Conservation (phyloP, 805 yeast genomes). For the Alloascoidea africana region DNA sequence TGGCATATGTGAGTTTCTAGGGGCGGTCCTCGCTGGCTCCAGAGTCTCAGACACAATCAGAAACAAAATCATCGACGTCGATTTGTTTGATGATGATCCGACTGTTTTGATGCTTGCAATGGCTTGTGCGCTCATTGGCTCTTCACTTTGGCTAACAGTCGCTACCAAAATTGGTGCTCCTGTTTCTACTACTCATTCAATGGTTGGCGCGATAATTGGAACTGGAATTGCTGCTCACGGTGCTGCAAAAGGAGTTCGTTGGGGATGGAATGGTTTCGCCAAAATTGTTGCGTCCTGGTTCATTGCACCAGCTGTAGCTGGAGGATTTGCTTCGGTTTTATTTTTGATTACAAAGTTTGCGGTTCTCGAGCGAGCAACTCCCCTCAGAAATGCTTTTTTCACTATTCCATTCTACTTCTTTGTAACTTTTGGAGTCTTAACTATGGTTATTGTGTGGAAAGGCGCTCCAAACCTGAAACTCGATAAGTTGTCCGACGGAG, state of each 20-base stretch:
- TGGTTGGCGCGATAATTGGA: slow-evolving; percentile 65
- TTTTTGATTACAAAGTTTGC: slow-evolving; percentile 43
- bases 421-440: slow-evolving; percentile 41
- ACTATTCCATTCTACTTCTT: slow-evolving; percentile 49
- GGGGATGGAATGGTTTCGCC: slow-evolving; percentile 69
- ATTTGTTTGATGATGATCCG: slow-evolving; percentile 35
- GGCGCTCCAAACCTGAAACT: slow-evolving; percentile 59
- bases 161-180: slow-evolving; percentile 62
- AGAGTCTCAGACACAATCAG: slow-evolving; percentile 63
- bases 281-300: slow-evolving; percentile 72
- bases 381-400: slow-evolving; percentile 37
- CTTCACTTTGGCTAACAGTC: slow-evolving; percentile 51
- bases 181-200: slow-evolving; percentile 71
- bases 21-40: slow-evolving; percentile 61
- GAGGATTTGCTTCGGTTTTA: slow-evolving; percentile 39
- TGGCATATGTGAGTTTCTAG: slow-evolving; percentile 55
- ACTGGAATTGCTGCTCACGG: slow-evolving; percentile 64
- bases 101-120: slow-evolving; percentile 59
- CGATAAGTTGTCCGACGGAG: slow-evolving; percentile 32
- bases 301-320: slow-evolving; percentile 62
- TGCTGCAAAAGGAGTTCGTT: slow-evolving; percentile 34
- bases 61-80: slow-evolving; percentile 41
- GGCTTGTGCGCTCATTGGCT: slow-evolving; percentile 64
- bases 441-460: slow-evolving; percentile 70
- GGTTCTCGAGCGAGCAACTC: slow-evolving; percentile 44